These are phyloP conservation scores for Coleophoma crateriformis DNA, from an alignment of 2,329 filamentous ascomycete species.

Conservation along the genomic window DNA sequence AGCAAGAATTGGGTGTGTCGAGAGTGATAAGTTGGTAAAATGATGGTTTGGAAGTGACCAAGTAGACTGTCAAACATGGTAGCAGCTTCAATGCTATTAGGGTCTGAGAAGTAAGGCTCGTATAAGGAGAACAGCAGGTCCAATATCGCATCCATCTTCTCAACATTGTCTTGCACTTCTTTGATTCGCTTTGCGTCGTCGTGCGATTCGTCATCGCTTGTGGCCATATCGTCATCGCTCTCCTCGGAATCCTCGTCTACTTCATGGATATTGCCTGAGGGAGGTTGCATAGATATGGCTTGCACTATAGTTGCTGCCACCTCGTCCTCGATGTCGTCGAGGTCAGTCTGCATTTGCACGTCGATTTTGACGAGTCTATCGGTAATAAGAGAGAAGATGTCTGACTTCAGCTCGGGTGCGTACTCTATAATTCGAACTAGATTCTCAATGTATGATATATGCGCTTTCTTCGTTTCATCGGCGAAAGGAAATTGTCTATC, in stretches of 20 bases:
- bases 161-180: slow-evolving; percentile 72
- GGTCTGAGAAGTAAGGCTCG: slow-evolving; percentile 63
- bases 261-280: slow-evolving; percentile 44
- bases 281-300: slow-evolving; percentile 35
- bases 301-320: slow-evolving; percentile 68
- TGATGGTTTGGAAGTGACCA: slow-evolving; percentile 79
- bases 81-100: slow-evolving; percentile 62
- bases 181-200: slow-evolving; percentile 60
- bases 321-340: slow-evolving; percentile 90
- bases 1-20: slow-evolving; percentile 93
- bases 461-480: slow-evolving; percentile 70
- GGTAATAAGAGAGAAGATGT: slow-evolving; percentile 78
- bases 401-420: slow-evolving; percentile 68
- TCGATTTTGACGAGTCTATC: slow-evolving; percentile 90
- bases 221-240: slow-evolving; percentile 66
- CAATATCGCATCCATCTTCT: slow-evolving; percentile 87
- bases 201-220: slow-evolving; percentile 64
- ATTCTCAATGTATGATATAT: slow-evolving; percentile 85
- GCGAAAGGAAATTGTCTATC: slow-evolving; percentile 68
- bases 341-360: slow-evolving; percentile 87
- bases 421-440: slow-evolving; percentile 74
- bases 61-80: slow-evolving; percentile 74
- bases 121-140: slow-evolving; percentile 86
- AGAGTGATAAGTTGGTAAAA: slow-evolving; percentile 86
- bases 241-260: slow-evolving; percentile 43